phyloP scores from a whole-genome alignment of 306 rosid species.

The Adenanthera pavonina region DNA sequence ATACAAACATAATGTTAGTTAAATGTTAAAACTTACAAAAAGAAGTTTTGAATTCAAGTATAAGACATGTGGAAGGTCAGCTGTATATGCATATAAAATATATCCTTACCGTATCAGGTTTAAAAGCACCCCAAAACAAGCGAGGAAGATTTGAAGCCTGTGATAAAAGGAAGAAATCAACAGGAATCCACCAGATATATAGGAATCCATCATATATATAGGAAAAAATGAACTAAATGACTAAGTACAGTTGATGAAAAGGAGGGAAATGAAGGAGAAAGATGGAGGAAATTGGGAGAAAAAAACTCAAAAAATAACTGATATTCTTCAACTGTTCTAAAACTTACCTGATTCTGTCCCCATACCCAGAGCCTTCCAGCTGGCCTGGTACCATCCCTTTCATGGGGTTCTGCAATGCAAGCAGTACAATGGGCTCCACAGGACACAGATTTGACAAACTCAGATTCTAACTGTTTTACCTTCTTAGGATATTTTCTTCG shows the following conservation, averaged over 20 bases:
- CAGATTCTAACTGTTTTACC: conserved; percentile 70
- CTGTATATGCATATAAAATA: conserved; percentile 7
- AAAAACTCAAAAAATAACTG: neutral
- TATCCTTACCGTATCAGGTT: conserved; percentile 70
- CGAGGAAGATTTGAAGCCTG: conserved; percentile 95
- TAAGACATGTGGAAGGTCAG: neutral
- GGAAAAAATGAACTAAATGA: conserved; percentile 18
- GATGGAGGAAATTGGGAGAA: neutral
- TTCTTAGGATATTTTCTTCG: conserved; percentile 74
- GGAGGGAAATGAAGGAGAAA: neutral
- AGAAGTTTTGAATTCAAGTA: neutral
- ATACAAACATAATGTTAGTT: neutral
- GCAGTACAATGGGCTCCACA: conserved; percentile 97
- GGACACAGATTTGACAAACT: conserved; percentile 81
- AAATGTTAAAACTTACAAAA: neutral
- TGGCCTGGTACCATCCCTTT: conserved; percentile 73
- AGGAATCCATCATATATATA: conserved; percentile 10
- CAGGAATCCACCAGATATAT: neutral
- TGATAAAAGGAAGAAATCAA: conserved; percentile 16
- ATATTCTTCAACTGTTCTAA: neutral
- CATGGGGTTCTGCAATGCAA: conserved; percentile 83
- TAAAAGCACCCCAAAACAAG: conserved; percentile 83
- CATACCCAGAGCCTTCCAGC: conserved; percentile 89
- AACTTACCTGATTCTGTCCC: conserved; percentile 91
- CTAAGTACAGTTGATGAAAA: neutral